Conservation (phyloP, 371 early-diverging fungal species). For the Aphelidium insulamus region DNA sequence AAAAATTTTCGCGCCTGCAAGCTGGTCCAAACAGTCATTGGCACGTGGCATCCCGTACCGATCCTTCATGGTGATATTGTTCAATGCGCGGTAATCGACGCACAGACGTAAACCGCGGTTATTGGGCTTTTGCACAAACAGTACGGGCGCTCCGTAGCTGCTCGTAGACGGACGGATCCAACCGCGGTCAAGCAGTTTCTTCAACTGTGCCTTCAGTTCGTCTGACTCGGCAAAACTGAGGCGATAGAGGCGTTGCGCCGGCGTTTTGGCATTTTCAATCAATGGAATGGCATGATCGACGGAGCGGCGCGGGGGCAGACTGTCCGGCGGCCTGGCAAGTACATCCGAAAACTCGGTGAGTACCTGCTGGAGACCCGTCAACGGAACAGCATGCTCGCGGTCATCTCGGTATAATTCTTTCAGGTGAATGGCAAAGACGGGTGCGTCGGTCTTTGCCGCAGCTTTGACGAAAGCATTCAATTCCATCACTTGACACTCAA, state of each 20-base stretch:
- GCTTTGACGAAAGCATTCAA: no score
- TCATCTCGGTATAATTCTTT: no score
- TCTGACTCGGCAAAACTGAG: constrained; percentile 10
- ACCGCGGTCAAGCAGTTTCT: constrained; percentile 6
- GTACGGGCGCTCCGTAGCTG: constrained; percentile 11
- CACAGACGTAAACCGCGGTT: constrained; percentile 15
- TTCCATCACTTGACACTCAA: no score
- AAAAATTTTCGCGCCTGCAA: constrained; percentile 7
- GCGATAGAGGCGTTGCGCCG: constrained; percentile 6
- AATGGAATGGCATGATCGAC: constrained; percentile 9
- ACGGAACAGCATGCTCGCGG: no score
- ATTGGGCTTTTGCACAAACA: constrained; percentile 16
- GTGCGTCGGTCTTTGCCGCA: no score
- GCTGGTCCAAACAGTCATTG: constrained; percentile 10
- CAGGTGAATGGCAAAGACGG: no score
- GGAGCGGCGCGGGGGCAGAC: background rate
- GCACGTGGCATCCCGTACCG: constrained; percentile 13
- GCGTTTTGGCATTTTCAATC: constrained; percentile 5
- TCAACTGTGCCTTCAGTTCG: constrained; percentile 11
- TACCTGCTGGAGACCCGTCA: no score
- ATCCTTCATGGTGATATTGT: constrained; percentile 17
- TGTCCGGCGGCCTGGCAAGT: no score
- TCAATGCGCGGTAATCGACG: constrained; percentile 20
- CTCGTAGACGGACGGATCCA: constrained; percentile 9
- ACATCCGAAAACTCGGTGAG: no score